A percentile compares a stretch with the other conserved stretches of the same genome.
Evolutionary conservation across 805 yeast genomes (phyloP).

Genomic region (Diddensiella transvaalensis): DNA sequence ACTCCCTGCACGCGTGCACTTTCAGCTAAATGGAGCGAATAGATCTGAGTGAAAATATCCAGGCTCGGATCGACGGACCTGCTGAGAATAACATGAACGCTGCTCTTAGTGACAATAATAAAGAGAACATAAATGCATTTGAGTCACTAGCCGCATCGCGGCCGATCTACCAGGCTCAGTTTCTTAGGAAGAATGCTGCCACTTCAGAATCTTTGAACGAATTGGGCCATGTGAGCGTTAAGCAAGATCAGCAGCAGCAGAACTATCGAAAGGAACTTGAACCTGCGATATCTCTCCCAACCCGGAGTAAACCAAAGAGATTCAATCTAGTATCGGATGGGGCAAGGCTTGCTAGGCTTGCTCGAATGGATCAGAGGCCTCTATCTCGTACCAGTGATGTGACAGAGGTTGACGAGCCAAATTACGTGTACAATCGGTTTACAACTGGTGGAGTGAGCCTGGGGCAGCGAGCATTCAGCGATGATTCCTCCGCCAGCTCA

Average conservation of each 20-base stretch:
- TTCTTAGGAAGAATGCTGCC: not conserved
- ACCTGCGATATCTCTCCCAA: not conserved
- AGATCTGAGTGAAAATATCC: not conserved
- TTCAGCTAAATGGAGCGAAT: too few species aligned
- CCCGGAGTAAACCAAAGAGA: not conserved
- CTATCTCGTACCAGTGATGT: not conserved
- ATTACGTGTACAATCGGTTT: not conserved
- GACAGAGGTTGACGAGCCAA: constrained; percentile 1
- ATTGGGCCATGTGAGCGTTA: not conserved
- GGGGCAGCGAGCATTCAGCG: not conserved
- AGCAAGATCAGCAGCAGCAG: too few species aligned
- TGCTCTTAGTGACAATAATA: not conserved
- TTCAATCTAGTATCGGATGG: constrained; percentile 4
- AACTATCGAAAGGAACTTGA: too few species aligned
- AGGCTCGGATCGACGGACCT: not conserved
- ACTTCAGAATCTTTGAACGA: not conserved
- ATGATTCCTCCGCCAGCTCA: not conserved
- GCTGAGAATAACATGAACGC: not conserved
- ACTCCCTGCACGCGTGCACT: too few species aligned
- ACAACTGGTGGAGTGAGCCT: too few species aligned
- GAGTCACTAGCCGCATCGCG: not conserved
- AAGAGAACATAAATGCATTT: not conserved
- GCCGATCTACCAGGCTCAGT: constrained; percentile 6
- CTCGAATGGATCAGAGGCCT: not conserved
- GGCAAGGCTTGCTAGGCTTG: constrained; percentile 2